Percentiles rank a stretch among this genome's conserved stretches.
phyloP scores from a whole-genome alignment of 164 flowering plant species.

The Magnolia officinalis region DNA sequence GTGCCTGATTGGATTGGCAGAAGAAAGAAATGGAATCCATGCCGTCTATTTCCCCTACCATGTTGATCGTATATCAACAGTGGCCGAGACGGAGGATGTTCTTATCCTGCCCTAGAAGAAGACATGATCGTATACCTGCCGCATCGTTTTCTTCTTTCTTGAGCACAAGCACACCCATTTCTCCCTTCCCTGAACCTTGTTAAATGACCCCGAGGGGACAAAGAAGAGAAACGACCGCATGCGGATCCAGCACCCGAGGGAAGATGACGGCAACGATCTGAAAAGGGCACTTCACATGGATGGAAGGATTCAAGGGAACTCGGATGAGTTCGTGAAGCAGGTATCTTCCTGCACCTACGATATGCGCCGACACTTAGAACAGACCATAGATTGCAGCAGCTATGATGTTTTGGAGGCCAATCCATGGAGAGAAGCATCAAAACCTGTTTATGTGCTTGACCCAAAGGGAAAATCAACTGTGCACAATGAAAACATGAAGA shows the following conservation, averaged over 20 bases:
- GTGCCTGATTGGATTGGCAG: no score
- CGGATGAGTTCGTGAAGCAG: conserved; percentile 77
- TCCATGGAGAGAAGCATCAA: conserved; percentile 87
- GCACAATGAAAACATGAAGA: conserved; percentile 96
- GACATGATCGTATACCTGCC: neutral
- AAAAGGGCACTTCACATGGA: conserved; percentile 86
- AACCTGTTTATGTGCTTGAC: conserved; percentile 95
- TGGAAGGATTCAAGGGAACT: conserved; percentile 73
- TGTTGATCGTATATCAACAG: neutral
- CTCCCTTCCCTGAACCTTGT: neutral
- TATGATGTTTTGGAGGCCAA: conserved; percentile 74
- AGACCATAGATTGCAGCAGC: conserved; percentile 76
- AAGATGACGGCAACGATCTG: conserved; percentile 47
- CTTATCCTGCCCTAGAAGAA: neutral
- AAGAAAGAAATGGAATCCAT: conserved; percentile 1
- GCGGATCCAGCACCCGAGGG: conserved; percentile 1
- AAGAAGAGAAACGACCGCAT: neutral
- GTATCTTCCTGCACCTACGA: conserved; percentile 96
- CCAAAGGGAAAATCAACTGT: conserved; percentile 77
- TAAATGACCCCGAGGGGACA: neutral
- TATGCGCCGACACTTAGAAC: conserved; percentile 82
- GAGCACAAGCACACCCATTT: neutral
- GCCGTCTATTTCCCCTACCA: neutral
- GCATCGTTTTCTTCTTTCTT: neutral
- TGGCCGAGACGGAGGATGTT: neutral